Percentiles rank a stretch among this genome's conserved stretches.
Conservation (phyloP, 805 yeast genomes). For the Teunomyces stri region DNA sequence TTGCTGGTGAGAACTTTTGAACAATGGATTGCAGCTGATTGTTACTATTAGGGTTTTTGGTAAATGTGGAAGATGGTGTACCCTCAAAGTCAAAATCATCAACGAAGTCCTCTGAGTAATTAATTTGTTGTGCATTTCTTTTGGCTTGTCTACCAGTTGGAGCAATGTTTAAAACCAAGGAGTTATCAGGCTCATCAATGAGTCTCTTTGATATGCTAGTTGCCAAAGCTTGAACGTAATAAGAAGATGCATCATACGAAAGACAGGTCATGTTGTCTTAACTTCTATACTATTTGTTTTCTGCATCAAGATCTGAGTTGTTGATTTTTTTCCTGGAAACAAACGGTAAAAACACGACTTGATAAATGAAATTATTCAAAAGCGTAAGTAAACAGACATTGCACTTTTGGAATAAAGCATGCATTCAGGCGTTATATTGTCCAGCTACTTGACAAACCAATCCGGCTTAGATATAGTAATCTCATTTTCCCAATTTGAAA, state of each 20-base stretch:
- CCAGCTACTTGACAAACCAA: slow-evolving; percentile 16
- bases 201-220: slow-evolving; percentile 74
- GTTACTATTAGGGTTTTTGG: slow-evolving; percentile 14
- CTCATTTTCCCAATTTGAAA: slow-evolving; percentile 18
- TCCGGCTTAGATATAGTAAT: slow-evolving; percentile 17
- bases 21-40: slow-evolving; percentile 34
- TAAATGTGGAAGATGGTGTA: slow-evolving; percentile 16
- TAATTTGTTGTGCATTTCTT: slow-evolving; percentile 65
- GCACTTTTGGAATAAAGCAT: slow-evolving; percentile 8
- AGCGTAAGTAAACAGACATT: neutral
- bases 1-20: slow-evolving; percentile 29
- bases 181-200: slow-evolving; percentile 63
- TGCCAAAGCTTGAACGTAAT: slow-evolving; percentile 73
- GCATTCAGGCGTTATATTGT: slow-evolving; percentile 22
- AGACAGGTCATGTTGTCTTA: slow-evolving; percentile 10
- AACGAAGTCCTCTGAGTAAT: slow-evolving; percentile 54
- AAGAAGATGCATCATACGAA: slow-evolving; percentile 20
- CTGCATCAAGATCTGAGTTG: neutral
- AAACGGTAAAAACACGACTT: neutral
- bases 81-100: slow-evolving; percentile 29
- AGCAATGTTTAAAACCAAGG: slow-evolving; percentile 64
- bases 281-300: neutral
- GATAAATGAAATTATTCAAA: neutral
- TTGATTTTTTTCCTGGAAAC: neutral
- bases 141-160: slow-evolving; percentile 77